Evolutionary conservation across 352 stramenopile genomes (phyloP).

Genomic region (Phytopythium sindhum): DNA sequence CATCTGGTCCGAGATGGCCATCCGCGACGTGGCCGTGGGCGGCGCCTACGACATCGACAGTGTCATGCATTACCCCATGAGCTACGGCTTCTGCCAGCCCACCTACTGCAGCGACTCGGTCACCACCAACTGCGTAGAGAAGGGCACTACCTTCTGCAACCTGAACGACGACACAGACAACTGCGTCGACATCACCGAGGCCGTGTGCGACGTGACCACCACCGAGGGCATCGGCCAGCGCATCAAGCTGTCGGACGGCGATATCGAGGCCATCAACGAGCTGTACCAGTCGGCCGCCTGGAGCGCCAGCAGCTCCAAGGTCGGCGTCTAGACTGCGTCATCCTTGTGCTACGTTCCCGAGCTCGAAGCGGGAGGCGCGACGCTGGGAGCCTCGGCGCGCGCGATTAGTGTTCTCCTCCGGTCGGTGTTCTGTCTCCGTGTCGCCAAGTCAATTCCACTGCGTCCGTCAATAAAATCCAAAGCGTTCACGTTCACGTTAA

Average conservation of each 20-base stretch:
- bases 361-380: not conserved
- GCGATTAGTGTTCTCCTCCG: not conserved
- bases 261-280: conserved; percentile 47
- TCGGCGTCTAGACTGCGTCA: conserved; percentile 12
- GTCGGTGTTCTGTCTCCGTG: not conserved
- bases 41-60: conserved; percentile 66
- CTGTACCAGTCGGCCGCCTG: conserved; percentile 29
- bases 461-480: not conserved
- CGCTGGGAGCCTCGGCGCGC: not conserved
- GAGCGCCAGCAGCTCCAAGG: conserved; percentile 21
- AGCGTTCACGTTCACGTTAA: not conserved
- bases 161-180: conserved; percentile 57
- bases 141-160: conserved; percentile 63
- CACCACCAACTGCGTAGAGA: conserved; percentile 43
- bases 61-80: conserved; percentile 80
- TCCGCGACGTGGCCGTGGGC: conserved; percentile 61
- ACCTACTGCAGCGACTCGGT: conserved; percentile 39
- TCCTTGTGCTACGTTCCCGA: too few species aligned
- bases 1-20: conserved; percentile 72
- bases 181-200: conserved; percentile 56
- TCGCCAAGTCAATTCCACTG: not conserved
- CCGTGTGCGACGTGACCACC: conserved; percentile 48
- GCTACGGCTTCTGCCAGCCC: conserved; percentile 75
- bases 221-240: conserved; percentile 66
- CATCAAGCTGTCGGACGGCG: conserved; percentile 41